phyloP scores from a whole-genome alignment of 352 stramenopile genomes.

The Pythium dissimile region DNA sequence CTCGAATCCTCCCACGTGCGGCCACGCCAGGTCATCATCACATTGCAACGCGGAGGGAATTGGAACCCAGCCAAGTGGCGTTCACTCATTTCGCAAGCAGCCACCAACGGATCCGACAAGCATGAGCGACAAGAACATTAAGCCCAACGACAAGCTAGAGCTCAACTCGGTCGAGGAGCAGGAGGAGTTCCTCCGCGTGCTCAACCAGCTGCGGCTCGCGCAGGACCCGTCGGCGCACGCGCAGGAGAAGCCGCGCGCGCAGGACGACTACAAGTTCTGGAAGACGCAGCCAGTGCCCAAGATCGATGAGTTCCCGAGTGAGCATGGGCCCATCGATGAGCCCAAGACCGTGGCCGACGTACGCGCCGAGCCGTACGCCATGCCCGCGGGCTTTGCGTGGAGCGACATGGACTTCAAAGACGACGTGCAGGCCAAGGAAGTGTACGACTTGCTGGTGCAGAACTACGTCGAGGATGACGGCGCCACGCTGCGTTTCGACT shows the following conservation, averaged over 20 bases:
- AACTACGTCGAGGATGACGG: conserved; percentile 99
- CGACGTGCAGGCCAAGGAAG: conserved; percentile 72
- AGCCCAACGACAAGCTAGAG: conserved; percentile 25
- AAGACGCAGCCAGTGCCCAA: conserved; percentile 85
- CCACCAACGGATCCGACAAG: background rate
- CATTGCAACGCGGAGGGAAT: background rate
- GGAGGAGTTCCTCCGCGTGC: conserved; percentile 62
- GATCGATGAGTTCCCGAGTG: conserved; percentile 58
- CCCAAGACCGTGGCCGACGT: conserved; percentile 90
- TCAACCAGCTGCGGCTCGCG: conserved; percentile 62
- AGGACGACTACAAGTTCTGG: conserved; percentile 88
- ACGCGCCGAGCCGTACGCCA: conserved; percentile 91
- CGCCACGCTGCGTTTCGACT: conserved; percentile 95
- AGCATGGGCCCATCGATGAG: conserved; percentile 92
- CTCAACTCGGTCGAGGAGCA: conserved; percentile 53
- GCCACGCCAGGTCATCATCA: background rate
- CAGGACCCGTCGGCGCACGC: conserved; percentile 20
- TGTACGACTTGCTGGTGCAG: conserved; percentile 95
- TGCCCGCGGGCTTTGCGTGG: conserved; percentile 96
- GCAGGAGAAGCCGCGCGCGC: conserved; percentile 11
- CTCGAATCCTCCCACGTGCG: background rate
- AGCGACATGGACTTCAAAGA: conserved; percentile 87
- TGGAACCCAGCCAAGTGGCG: too few species aligned
- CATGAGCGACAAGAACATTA: conserved; percentile 16
- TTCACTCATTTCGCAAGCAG: background rate